Evolutionary conservation across 2,329 filamentous ascomycete genomes (phyloP), one percentile per base, ranked within the genome.

Genomic region (Nothopassalora personata): DNA sequence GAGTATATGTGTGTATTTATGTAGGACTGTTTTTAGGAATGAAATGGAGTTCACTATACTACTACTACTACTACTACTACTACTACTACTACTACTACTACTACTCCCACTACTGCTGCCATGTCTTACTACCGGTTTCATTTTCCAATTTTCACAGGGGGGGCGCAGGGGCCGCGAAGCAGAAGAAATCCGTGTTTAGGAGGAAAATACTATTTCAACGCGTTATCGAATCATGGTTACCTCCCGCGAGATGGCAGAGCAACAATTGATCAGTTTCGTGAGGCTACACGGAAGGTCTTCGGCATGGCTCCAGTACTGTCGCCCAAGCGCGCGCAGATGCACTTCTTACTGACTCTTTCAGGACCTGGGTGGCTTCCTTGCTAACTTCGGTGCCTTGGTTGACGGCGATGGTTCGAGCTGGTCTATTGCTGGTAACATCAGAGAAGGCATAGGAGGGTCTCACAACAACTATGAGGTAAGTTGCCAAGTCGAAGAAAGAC

Each of bases 151-250:
- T n/a, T n/a, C n/a, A n/a, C n/a, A n/a, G 23, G 23, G 23, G 23
- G 23, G 23, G 23, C 23, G 23, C n/a, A n/a, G n/a, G n/a, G n/a
- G n/a, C n/a, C n/a, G n/a, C n/a, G n/a, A n/a, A 23, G 23, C 23
- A 23, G 23, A 23, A 23, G 23, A 23, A 23, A 23, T 3, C 3
- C 23, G 23, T 23, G 23, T 68, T 64, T 34, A 68, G 73, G 36
- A 54, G 60, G 10, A 67, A 62, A 57, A 73, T 73, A 56, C 69
- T 71, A n/a, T 70, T 71, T 60, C 72, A n/a, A 72, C 43, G 64
- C 66, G 11, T 43, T 51, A 60, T 27, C 65, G 61, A 45, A 64
- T 57, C 71, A 72, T 60, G 61, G 59, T 36, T 72, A 72, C 52
- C 60, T 72, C 1, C 71, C 72, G 4, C 69, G 67, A 56, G 70